A percentile compares a stretch with the other conserved stretches of the same genome.
These are phyloP conservation scores for Halenospora varia DNA, from an alignment of 495 filamentous ascomycete genomes.

Conservation along the genomic window DNA sequence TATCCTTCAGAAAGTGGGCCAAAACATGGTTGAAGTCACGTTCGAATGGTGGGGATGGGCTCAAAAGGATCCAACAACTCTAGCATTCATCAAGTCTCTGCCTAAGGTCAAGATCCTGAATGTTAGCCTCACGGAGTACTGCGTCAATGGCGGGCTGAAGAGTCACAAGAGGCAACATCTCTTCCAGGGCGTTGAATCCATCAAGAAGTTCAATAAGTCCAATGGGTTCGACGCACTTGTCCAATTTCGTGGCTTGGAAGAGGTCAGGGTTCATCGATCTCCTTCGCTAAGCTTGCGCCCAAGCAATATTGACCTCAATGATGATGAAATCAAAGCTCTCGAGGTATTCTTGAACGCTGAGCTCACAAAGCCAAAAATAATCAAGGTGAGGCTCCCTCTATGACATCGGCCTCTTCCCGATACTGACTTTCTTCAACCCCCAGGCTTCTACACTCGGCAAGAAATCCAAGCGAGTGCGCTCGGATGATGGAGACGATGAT, in stretches of 20 bases:
- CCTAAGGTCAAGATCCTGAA: conserved; percentile 6
- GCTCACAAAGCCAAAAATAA: too few relatives aligned
- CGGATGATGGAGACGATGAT: too few relatives aligned
- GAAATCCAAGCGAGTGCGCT: too few relatives aligned
- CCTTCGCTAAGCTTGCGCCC: too few relatives aligned
- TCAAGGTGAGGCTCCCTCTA: too few relatives aligned
- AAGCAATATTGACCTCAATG: too few relatives aligned
- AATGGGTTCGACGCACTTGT: conserved; percentile 8
- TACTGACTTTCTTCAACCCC: too few relatives aligned
- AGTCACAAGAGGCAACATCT: neutral
- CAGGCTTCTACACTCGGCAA: too few relatives aligned
- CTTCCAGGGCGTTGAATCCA: neutral
- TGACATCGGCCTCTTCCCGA: too few relatives aligned
- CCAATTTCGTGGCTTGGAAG: conserved; percentile 4
- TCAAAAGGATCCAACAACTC: neutral
- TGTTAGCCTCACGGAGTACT: neutral
- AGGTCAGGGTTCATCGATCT: too few relatives aligned
- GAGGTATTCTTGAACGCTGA: neutral
- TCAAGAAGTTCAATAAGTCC: conserved; percentile 2
- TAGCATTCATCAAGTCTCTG: neutral
- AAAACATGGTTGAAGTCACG: neutral
- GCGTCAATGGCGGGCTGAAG: neutral
- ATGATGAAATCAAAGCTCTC: too few relatives aligned
- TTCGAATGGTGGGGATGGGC: neutral
- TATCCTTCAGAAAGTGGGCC: neutral